Evolutionary conservation across 495 filamentous ascomycete genomes (phyloP).

Genomic region (Penicillium mononematosum): DNA sequence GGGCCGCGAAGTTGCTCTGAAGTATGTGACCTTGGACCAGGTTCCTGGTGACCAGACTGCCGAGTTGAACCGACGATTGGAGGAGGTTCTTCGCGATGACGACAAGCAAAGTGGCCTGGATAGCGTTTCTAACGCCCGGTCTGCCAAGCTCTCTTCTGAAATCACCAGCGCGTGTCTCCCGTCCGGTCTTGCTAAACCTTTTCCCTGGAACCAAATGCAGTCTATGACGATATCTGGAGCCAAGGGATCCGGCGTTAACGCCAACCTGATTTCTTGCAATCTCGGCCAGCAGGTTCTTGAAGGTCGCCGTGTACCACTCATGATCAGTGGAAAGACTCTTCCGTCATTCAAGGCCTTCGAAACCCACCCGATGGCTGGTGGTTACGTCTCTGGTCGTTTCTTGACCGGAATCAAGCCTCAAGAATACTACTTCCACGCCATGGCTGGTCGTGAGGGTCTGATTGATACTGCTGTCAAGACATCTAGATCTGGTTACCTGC

Average conservation of each 20-base stretch:
- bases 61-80: constrained; percentile 72
- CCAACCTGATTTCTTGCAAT: constrained; percentile 96
- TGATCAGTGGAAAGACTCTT: constrained; percentile 96
- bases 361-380: constrained; percentile 83
- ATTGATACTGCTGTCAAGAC: constrained; percentile 99
- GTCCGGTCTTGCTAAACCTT: constrained; percentile 77
- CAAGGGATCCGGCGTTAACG: constrained; percentile 90
- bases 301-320: constrained; percentile 89
- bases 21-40: constrained; percentile 85
- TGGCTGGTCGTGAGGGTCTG: constrained; percentile 97
- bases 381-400: constrained; percentile 93
- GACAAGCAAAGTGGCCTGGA: constrained; percentile 86
- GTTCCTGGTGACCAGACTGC: constrained; percentile 59
- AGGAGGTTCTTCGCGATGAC: constrained; percentile 88
- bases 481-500: constrained; percentile 91
- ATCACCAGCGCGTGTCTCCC: constrained; percentile 81
- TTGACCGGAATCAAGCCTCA: constrained; percentile 97
- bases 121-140: constrained; percentile 73
- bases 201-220: constrained; percentile 98
- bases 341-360: constrained; percentile 94
- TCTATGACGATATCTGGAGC: constrained; percentile 96
- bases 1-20: constrained; percentile 78
- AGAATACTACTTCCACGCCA: constrained; percentile 99
- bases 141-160: constrained; percentile 68
- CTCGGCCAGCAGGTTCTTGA: constrained; percentile 96